phyloP scores from a whole-genome alignment of 1,139 yeast genomes.

The Pichia cactophila region DNA sequence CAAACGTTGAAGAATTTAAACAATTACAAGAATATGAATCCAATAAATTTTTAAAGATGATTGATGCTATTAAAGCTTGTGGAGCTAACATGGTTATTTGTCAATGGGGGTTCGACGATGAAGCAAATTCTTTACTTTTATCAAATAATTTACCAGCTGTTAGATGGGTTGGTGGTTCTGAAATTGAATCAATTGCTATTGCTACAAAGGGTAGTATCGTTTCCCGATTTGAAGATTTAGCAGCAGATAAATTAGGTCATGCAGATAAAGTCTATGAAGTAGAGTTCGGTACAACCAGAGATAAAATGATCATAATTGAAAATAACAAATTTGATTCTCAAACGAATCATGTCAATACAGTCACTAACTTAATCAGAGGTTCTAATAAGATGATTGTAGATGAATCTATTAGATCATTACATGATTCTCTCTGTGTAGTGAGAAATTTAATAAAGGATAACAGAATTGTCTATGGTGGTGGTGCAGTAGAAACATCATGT shows the following conservation, averaged over 20 bases:
- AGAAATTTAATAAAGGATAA: constrained; percentile 89
- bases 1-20: constrained; percentile 86
- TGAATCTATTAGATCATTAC: constrained; percentile 93
- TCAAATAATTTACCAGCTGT: constrained; percentile 91
- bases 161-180: constrained; percentile 99
- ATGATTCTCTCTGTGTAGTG: constrained; percentile 94
- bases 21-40: constrained; percentile 88
- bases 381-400: constrained; percentile 97
- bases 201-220: constrained; percentile 97
- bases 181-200: constrained; percentile 89
- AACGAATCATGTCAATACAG: constrained; percentile 40
- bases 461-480: constrained; percentile 96
- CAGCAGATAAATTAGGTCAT: constrained; percentile 72
- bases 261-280: constrained; percentile 84
- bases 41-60: constrained; percentile 86
- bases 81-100: constrained; percentile 97
- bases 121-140: constrained; percentile 87
- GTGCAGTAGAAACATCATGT: constrained; percentile 93
- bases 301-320: constrained; percentile 91
- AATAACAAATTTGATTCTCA: constrained; percentile 71
- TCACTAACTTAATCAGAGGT: constrained; percentile 89
- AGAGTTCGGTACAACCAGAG: constrained; percentile 94
- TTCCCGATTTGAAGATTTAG: constrained; percentile 90
- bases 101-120: constrained; percentile 99
- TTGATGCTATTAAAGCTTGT: constrained; percentile 70